Base-by-base conservation (phyloP, 2,329 filamentous ascomycete genomes). In the Lecanicillium sp. region DNA sequence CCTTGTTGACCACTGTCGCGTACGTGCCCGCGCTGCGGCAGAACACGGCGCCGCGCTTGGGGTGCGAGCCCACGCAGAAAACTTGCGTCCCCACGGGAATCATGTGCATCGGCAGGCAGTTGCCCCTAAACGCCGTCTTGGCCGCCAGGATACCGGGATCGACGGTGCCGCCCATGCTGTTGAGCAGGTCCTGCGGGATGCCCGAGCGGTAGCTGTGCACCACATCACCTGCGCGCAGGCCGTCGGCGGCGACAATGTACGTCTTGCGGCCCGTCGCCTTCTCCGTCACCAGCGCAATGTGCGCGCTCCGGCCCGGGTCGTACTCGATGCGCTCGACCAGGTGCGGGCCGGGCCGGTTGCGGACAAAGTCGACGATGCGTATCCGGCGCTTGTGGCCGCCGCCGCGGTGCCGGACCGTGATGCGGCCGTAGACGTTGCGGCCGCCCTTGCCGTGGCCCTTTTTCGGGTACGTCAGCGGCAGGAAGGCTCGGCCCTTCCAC, bases 61-160 rank as follows among this genome's bases (percentile, higher is more conserved):
- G 77, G 4, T 82, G 76, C 21, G 85, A 87, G 11, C 91, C 91
- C 27, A 98, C 84, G 56, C 91, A 93, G 74, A 86, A 96, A 44
- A 98, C 82, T 35, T 89, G 81, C 3, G 90, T 95, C n/a, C 93
- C 91, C 32, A 96, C 78, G 1, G 93, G 94, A 51, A 98, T 87
- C 84, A 98, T 93, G 68, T 95, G 87, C 63, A 98, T 74, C 12
- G 93, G 93, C 57, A 98, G 70, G 64, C 93, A 98, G 67, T 98
- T 98, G 48, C 93, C 93, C 60, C 89, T 80, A 72, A 90, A 90
- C 1, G 90, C 90, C 20, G 94, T 98, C 72, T 88, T 93, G 24
- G 93, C 87, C 7, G 94, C 93, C 53, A 98, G 72, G 65, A 98
- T 88, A 84, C 94, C 94, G 10, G 91, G 90, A 75, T 98, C 93